A percentile compares a stretch with the other conserved stretches of the same genome.
Evolutionary conservation across 176 grass and related monocot species (phyloP).

Genomic region (Lolium rigidum): DNA sequence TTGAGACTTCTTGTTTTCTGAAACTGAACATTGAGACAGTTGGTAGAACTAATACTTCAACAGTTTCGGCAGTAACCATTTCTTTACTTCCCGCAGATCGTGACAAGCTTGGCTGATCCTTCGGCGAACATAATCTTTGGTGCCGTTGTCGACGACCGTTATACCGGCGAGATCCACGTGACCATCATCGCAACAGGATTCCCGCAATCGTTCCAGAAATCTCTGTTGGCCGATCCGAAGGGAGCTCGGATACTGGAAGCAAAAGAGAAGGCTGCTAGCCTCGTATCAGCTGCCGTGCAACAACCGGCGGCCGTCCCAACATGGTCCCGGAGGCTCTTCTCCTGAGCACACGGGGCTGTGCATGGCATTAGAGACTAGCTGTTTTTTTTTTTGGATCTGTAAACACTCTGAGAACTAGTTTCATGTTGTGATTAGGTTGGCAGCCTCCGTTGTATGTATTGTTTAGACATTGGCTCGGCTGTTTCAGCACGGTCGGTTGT

Average conservation of each 20-base stretch:
- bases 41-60: neutral
- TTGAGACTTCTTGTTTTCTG: neutral
- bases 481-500: neutral
- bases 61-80: neutral
- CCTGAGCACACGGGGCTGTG: conserved; percentile 36
- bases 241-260: conserved; percentile 57
- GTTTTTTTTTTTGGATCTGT: neutral
- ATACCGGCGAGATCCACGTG: conserved; percentile 89
- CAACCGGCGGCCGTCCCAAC: conserved; percentile 43
- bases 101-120: conserved; percentile 93
- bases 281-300: neutral
- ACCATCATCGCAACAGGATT: conserved; percentile 97
- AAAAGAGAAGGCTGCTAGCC: conserved; percentile 56
- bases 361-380: neutral
- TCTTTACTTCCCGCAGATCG: conserved; percentile 59
- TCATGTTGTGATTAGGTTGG: conserved; percentile 30
- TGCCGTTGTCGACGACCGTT: conserved; percentile 89
- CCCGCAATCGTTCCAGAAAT: conserved; percentile 90
- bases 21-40: neutral
- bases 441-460: conserved; percentile 29
- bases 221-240: conserved; percentile 75
- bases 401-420: conserved; percentile 9
- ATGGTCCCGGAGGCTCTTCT: conserved; percentile 75
- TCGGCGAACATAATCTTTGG: conserved; percentile 98
- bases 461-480: neutral